A percentile compares a stretch with the other conserved stretches of the same genome.
These are phyloP conservation scores for Colletotrichum filicis DNA, from an alignment of 2,329 filamentous ascomycete genomes.

Conservation along the genomic window DNA sequence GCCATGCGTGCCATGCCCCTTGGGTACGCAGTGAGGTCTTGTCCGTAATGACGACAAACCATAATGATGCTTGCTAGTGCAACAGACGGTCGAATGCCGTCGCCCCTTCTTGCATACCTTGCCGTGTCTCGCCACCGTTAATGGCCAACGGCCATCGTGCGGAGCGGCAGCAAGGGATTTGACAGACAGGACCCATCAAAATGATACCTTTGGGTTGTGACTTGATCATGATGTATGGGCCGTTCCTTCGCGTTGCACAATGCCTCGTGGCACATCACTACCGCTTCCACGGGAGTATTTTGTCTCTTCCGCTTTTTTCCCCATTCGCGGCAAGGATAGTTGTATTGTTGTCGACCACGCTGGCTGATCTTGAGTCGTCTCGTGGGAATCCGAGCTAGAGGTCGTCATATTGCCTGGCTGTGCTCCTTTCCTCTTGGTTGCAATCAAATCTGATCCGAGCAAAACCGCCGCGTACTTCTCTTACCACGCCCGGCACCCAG, in stretches of 20 bases:
- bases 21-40: conserved; percentile 10
- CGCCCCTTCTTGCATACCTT: conserved; percentile 6
- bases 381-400: background rate
- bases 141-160: background rate
- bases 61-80: conserved; percentile 18
- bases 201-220: background rate
- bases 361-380: background rate
- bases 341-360: background rate
- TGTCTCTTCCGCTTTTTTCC: background rate
- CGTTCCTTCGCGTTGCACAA: background rate
- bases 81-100: conserved; percentile 9
- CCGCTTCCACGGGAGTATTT: background rate
- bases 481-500: conserved; percentile 1
- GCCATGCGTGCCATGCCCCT: background rate
- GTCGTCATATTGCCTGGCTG: background rate
- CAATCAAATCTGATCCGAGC: background rate
- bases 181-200: background rate
- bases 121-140: conserved; percentile 14
- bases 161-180: conserved; percentile 13
- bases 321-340: background rate
- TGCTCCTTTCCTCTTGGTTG: background rate
- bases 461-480: background rate
- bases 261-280: background rate
- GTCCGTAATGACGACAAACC: conserved; percentile 17
- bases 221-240: conserved; percentile 8